These are phyloP conservation scores for Penicillium glabrum DNA, from an alignment of 2,329 filamentous ascomycete species.

Conservation along the genomic window DNA sequence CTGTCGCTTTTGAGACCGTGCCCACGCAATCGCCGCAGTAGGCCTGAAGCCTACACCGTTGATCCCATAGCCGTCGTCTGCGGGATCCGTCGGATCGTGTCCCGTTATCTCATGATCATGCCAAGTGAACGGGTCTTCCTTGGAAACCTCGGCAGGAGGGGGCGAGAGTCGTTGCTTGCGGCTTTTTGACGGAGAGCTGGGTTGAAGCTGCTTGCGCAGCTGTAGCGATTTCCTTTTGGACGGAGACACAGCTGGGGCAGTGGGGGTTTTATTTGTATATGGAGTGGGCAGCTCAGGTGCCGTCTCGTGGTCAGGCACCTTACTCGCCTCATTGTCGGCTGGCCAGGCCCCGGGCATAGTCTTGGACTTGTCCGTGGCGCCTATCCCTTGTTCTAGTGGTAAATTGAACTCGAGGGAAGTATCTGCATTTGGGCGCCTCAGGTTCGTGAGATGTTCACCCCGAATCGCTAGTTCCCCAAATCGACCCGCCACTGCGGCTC, in stretches of 20 bases:
- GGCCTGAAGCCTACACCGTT: constrained; percentile 65
- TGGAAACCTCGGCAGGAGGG: constrained; percentile 26
- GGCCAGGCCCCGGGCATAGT: constrained; percentile 22
- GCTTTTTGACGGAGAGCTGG: constrained; percentile 19
- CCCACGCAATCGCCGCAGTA: constrained; percentile 59
- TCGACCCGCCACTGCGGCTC: constrained; percentile 39
- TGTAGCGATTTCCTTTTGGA: constrained; percentile 21
- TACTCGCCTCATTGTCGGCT: constrained; percentile 5
- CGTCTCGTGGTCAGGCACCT: constrained; percentile 2
- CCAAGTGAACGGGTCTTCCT: constrained; percentile 49
- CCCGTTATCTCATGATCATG: constrained; percentile 63
- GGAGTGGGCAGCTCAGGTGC: background rate
- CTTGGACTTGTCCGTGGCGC: constrained; percentile 7
- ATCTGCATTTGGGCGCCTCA: constrained; percentile 13
- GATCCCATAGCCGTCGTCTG: constrained; percentile 63
- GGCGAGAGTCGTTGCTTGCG: constrained; percentile 35
- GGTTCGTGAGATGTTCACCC: constrained; percentile 26
- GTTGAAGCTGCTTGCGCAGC: constrained; percentile 25
- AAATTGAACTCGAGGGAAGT: constrained; percentile 6
- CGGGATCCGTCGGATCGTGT: constrained; percentile 55
- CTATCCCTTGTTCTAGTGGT: constrained; percentile 13
- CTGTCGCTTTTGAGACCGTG: constrained; percentile 55
- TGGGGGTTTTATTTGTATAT: background rate
- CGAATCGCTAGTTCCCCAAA: constrained; percentile 43
- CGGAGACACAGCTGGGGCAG: constrained; percentile 13